Percentiles rank a stretch among this genome's conserved stretches.
These are phyloP conservation scores for Colletotrichum orchidophilum DNA, from an alignment of 2,329 filamentous ascomycete species.

Conservation along the genomic window DNA sequence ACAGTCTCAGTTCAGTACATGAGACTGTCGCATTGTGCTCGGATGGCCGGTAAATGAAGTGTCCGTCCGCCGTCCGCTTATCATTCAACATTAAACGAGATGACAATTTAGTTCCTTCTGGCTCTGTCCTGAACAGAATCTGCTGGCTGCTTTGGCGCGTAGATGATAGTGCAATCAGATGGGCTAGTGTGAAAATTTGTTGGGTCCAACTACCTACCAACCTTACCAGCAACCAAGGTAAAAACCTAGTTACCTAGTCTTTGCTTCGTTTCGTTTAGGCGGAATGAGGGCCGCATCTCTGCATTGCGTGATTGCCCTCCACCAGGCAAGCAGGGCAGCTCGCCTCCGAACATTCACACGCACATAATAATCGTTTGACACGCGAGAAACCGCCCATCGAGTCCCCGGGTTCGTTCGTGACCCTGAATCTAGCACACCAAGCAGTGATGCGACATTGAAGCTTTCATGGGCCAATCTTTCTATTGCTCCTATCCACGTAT, in stretches of 20 bases:
- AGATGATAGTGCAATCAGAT: not conserved
- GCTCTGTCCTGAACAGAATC: not conserved
- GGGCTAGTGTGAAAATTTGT: constrained; percentile 27
- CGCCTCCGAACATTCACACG: not conserved
- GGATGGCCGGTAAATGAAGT: not conserved
- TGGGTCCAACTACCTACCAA: constrained; percentile 19
- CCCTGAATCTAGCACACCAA: not conserved
- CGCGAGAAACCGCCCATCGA: too few relatives aligned
- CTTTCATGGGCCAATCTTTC: not conserved
- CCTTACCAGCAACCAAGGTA: not conserved
- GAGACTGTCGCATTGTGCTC: not conserved
- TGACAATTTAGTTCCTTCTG: not conserved
- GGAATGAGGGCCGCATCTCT: not conserved
- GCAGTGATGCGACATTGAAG: not conserved
- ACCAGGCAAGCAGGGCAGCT: not conserved
- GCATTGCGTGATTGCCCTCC: not conserved
- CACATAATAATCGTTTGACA: constrained; percentile 6
- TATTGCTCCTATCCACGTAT: not conserved
- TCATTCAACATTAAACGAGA: not conserved
- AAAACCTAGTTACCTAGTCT: not conserved
- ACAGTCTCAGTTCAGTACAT: not conserved
- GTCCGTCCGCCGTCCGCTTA: not conserved
- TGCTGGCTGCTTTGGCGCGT: not conserved
- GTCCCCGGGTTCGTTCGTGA: constrained; percentile 1
- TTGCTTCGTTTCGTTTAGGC: constrained; percentile 15